Conservation (phyloP, 164 flowering plant species). For the Umbellularia californica region DNA sequence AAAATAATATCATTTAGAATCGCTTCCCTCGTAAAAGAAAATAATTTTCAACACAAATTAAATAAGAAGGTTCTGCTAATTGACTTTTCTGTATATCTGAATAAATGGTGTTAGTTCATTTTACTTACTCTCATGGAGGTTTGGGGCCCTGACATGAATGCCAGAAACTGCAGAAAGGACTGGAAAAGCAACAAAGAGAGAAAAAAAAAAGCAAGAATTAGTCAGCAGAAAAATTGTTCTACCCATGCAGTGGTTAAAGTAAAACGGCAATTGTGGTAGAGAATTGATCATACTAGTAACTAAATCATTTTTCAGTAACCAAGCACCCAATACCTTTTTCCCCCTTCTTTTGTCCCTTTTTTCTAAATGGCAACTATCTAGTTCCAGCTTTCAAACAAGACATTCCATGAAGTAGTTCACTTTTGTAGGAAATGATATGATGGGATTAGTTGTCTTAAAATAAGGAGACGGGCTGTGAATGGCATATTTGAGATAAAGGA, state of each 20-base stretch:
- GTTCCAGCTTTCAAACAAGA: background rate
- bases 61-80: background rate
- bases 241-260: background rate
- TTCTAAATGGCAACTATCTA: too few relatives aligned
- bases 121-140: conserved; percentile 42
- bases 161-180: conserved; percentile 54
- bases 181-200: conserved; percentile 16
- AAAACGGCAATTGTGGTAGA: background rate
- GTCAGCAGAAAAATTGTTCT: background rate
- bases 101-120: background rate
- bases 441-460: background rate
- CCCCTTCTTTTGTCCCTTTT: too few relatives aligned
- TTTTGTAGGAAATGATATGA: background rate
- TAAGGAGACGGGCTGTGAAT: background rate
- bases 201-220: conserved; percentile 5
- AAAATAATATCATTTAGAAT: too few relatives aligned
- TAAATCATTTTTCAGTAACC: background rate
- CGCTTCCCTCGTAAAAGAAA: too few relatives aligned
- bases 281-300: background rate
- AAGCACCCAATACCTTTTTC: background rate
- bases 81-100: background rate
- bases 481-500: background rate
- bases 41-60: background rate
- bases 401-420: background rate
- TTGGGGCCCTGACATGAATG: conserved; percentile 30